These are phyloP conservation scores for Plasmopara viticola DNA, from an alignment of 352 stramenopile genomes.

Conservation along the genomic window DNA sequence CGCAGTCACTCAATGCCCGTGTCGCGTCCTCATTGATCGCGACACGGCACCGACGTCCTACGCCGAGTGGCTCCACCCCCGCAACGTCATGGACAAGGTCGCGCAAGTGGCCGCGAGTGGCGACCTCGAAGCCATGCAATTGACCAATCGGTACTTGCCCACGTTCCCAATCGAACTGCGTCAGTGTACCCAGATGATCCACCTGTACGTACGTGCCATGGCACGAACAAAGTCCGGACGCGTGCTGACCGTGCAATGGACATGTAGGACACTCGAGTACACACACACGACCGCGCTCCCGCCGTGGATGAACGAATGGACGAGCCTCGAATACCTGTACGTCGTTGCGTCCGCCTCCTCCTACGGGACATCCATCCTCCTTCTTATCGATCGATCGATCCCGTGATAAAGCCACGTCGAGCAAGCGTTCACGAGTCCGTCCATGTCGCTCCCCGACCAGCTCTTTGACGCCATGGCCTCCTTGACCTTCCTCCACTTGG, in stretches of 20 bases:
- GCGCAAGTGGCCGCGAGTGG: slow-evolving; percentile 18
- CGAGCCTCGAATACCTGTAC: slow-evolving; percentile 34
- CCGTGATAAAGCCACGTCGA: too few relatives aligned
- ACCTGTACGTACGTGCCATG: slow-evolving; percentile 20
- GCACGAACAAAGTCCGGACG: slow-evolving; percentile 5
- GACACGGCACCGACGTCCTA: slow-evolving; percentile 14
- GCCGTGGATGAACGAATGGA: slow-evolving; percentile 27
- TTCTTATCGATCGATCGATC: too few relatives aligned
- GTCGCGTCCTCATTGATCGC: slow-evolving; percentile 33
- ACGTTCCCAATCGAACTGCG: slow-evolving; percentile 25
- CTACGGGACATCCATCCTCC: too few relatives aligned
- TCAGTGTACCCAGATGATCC: slow-evolving; percentile 21
- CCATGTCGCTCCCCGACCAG: slow-evolving; percentile 17
- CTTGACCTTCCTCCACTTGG: slow-evolving; percentile 34
- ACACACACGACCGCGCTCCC: slow-evolving; percentile 31
- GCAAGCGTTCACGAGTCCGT: slow-evolving; percentile 14
- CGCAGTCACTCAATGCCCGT: slow-evolving; percentile 27
- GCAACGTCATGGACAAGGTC: slow-evolving; percentile 29
- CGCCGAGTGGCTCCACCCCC: slow-evolving; percentile 27
- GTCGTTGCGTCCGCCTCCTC: background rate
- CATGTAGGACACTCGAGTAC: slow-evolving; percentile 34
- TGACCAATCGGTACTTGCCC: slow-evolving; percentile 33
- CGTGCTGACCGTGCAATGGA: background rate
- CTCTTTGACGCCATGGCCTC: slow-evolving; percentile 32
- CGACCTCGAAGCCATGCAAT: slow-evolving; percentile 25